Conservation (phyloP, 2,329 filamentous ascomycete genomes). For the Boeremia exigua region DNA sequence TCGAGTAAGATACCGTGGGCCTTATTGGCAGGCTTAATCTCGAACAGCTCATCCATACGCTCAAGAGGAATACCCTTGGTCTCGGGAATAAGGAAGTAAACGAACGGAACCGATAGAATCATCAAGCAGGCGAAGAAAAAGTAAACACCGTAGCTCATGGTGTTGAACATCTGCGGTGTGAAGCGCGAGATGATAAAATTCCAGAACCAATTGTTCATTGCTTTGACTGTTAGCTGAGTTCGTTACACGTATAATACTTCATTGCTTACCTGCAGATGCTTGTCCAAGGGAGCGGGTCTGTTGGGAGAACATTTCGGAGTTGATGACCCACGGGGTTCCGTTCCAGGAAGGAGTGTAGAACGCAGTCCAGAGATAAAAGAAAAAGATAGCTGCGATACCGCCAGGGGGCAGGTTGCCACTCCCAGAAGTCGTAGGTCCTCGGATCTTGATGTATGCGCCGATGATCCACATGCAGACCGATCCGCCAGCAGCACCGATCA, state of each 20-base stretch:
- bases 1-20: constrained; percentile 50
- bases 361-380: constrained; percentile 77
- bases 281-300: constrained; percentile 71
- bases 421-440: constrained; percentile 46
- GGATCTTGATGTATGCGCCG: constrained; percentile 64
- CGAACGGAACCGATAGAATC: constrained; percentile 52
- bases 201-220: constrained; percentile 73
- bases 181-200: constrained; percentile 74
- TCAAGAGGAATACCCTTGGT: constrained; percentile 56
- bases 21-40: constrained; percentile 49
- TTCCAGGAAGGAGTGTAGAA: constrained; percentile 76
- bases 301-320: constrained; percentile 75
- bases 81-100: constrained; percentile 53
- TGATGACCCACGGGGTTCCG: constrained; percentile 77
- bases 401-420: constrained; percentile 49
- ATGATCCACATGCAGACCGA: constrained; percentile 70
- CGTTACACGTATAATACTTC: no score
- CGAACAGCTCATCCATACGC: constrained; percentile 55
- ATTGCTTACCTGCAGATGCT: constrained; percentile 60
- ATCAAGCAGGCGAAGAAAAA: constrained; percentile 59
- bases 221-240: constrained; percentile 24
- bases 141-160: constrained; percentile 52
- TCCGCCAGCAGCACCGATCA: constrained; percentile 69
- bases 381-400: constrained; percentile 69
- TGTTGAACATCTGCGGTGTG: constrained; percentile 67